Base-by-base conservation (phyloP, 2,329 filamentous ascomycete genomes). In the Arthrobotrys megalospora region DNA sequence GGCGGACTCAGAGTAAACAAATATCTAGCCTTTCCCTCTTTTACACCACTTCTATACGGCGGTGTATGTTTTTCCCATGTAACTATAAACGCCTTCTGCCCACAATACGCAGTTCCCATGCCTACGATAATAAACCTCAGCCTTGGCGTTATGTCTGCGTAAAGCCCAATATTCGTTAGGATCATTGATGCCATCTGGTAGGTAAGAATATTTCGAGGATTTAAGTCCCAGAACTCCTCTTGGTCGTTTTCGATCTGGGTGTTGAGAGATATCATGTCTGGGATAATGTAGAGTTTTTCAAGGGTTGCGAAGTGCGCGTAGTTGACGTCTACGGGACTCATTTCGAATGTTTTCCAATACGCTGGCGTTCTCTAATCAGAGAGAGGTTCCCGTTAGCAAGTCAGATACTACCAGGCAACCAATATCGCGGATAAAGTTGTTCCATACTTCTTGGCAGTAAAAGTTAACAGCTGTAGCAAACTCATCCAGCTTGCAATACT, bases 271-370 rank as follows among this genome's bases (percentile, higher is more conserved):
- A 34, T 47, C 68, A 55, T 72, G 19, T 75, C 62, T 0, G 70
- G 70, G 21, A 75, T 53, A 12, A 75, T 62, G 19, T 75, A 75
- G 8, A 75, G 62, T 11, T 75, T 75, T 12, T 48, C 19, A 3
- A 75, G 38, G 21, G 6, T 11, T 1, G 62, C 70, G 19, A 50
- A 75, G 14, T 75, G 70, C 32, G 14, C 41, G 21, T 75, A 75
- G 6, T 75, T 52, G 38, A 45, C 62, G 16, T 66, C 52, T 5
- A 16, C 32, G 4, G 68, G 45, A 12, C 36, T 72, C 58, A 72
- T 72, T 19, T 72, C 68, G n/a, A 72, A 64, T 12, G 47, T 65
- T 43, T 24, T 45, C 68, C 68, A 72, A 21, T 65, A 53, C 1
- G 19, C 55, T 14, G 47, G 34, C 7, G 47, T 65, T 38, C 45